These are phyloP conservation scores for Claviceps quebecensis DNA, from an alignment of 2,329 filamentous ascomycete genomes.

Conservation along the genomic window DNA sequence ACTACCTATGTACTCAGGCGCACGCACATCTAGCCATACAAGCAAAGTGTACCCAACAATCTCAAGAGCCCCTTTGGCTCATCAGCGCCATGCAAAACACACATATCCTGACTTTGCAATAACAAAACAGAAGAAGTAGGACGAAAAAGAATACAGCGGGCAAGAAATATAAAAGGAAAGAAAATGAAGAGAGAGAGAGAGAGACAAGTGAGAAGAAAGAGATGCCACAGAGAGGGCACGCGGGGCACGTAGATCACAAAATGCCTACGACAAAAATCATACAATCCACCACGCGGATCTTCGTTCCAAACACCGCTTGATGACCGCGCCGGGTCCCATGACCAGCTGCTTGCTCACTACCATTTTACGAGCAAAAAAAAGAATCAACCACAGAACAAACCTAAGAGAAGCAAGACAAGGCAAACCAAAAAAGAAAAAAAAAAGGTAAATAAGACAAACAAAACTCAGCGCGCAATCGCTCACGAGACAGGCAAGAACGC, in stretches of 20 bases:
- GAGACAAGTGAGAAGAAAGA: neutral
- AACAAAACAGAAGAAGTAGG: neutral
- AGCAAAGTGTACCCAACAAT: neutral
- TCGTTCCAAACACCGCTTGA: constrained; percentile 1
- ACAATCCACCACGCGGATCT: neutral
- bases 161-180: neutral
- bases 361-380: neutral
- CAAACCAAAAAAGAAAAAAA: neutral
- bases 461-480: neutral
- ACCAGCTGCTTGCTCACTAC: neutral
- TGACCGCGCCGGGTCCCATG: constrained; percentile 1
- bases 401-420: too few relatives aligned
- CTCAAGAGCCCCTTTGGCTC: neutral
- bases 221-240: neutral
- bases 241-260: too few relatives aligned
- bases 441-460: neutral
- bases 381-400: neutral
- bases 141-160: neutral
- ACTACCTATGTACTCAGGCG: neutral
- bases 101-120: neutral
- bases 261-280: neutral
- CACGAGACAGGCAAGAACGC: neutral
- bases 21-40: neutral
- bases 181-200: neutral
- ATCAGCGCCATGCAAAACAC: neutral